Percentiles rank a stretch among this genome's conserved stretches.
phyloP scores from a whole-genome alignment of 139 green algal species.

The Closterium sp. region DNA sequence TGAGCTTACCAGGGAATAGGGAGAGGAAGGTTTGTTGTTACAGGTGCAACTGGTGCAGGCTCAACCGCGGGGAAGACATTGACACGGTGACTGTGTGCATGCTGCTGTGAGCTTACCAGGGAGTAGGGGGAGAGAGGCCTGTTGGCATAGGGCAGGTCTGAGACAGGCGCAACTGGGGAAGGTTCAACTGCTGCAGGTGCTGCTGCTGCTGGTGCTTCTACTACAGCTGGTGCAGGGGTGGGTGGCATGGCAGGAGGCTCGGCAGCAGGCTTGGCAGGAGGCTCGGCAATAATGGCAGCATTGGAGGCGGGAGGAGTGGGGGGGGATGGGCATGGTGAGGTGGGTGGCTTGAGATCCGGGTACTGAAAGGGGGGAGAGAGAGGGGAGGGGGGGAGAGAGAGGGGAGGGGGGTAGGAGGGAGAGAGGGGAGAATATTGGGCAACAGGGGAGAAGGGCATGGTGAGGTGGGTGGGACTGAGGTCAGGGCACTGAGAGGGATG shows the following conservation, averaged over 20 bases:
- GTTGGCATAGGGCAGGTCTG: neutral
- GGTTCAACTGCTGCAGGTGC: neutral
- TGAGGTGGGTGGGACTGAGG: too few relatives aligned
- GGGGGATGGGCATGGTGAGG: neutral
- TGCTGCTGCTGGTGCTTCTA: neutral
- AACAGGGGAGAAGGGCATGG: too few relatives aligned
- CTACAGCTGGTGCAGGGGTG: neutral
- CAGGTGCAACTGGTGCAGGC: neutral
- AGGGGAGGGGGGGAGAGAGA: too few relatives aligned
- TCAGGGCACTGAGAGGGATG: too few relatives aligned
- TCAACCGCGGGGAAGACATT: too few relatives aligned
- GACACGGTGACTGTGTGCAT: neutral
- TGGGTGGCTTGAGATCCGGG: neutral
- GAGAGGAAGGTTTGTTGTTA: neutral
- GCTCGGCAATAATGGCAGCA: neutral
- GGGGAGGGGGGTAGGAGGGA: too few relatives aligned
- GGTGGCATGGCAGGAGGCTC: neutral
- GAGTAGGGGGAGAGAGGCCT: neutral
- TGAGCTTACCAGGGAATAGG: neutral
- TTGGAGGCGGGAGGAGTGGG: neutral
- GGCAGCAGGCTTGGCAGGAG: neutral
- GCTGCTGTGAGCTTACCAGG: neutral
- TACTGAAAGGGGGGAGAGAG: neutral
- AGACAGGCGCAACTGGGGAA: neutral
- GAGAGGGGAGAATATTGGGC: neutral